Evolutionary conservation across 148 eudicot genomes (phyloP).

Genomic region (Dianthus caryophyllus): DNA sequence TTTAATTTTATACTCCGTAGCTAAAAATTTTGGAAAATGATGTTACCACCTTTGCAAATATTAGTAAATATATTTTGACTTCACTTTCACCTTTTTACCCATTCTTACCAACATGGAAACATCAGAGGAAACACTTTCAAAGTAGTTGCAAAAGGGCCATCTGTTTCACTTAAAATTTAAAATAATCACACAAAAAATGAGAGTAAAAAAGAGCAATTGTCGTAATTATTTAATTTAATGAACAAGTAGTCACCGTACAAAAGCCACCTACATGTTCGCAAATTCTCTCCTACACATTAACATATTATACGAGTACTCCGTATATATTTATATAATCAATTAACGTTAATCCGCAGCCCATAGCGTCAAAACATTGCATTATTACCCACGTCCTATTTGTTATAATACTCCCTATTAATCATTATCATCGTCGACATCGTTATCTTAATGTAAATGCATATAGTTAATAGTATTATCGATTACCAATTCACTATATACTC

Average conservation of each 20-base stretch:
- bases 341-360: conserved; percentile 12
- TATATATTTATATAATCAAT: not conserved
- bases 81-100: conserved; percentile 1
- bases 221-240: conserved; percentile 3
- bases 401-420: not conserved
- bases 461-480: too few species aligned
- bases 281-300: too few species aligned
- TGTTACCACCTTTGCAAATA: not conserved
- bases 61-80: conserved; percentile 3
- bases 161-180: not conserved
- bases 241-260: conserved; percentile 10
- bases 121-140: not conserved
- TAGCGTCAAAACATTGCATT: conserved; percentile 9
- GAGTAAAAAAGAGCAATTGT: not conserved
- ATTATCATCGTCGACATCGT: not conserved
- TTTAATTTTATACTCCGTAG: too few species aligned
- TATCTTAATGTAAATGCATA: not conserved
- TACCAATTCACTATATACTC: too few species aligned
- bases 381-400: not conserved
- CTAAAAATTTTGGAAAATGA: conserved; percentile 5
- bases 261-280: conserved; percentile 19
- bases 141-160: conserved; percentile 8
- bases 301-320: too few species aligned
- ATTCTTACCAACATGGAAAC: conserved; percentile 5
- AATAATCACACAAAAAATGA: not conserved